A percentile compares a stretch with the other conserved stretches of the same genome.
Conservation (phyloP, 1,284 basidiomycete genomes). For the Trametes polyzona region DNA sequence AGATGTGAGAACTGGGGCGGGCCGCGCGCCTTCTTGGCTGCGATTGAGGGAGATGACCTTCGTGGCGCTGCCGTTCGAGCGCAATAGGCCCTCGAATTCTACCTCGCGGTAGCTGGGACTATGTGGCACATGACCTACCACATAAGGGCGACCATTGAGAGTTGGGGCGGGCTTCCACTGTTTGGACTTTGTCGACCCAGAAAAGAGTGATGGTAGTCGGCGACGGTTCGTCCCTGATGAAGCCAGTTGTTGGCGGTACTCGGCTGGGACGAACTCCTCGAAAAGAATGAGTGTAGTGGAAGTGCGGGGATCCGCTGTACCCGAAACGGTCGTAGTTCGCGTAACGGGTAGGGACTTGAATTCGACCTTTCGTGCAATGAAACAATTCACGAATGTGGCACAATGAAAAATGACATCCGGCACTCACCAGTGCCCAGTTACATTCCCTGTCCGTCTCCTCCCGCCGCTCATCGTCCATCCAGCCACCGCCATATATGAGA, state of each 20-base stretch:
- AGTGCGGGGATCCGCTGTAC: slow-evolving; percentile 54
- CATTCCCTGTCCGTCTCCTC: slow-evolving; percentile 83
- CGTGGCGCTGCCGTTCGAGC: slow-evolving; percentile 54
- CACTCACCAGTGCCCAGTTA: slow-evolving; percentile 87
- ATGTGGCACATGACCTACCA: slow-evolving; percentile 67
- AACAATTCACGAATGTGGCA: slow-evolving; percentile 1
- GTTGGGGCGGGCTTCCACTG: slow-evolving; percentile 80
- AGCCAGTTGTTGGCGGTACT: slow-evolving; percentile 80
- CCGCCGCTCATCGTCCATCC: slow-evolving; percentile 75
- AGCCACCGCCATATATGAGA: slow-evolving; percentile 78
- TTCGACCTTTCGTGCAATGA: slow-evolving; percentile 78
- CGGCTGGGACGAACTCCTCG: slow-evolving; percentile 86
- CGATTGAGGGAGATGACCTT: slow-evolving; percentile 60
- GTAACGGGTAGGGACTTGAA: slow-evolving; percentile 72
- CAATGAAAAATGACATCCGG: background rate
- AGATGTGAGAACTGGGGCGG: slow-evolving; percentile 13
- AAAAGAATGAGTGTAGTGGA: slow-evolving; percentile 72
- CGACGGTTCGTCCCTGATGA: slow-evolving; percentile 37
- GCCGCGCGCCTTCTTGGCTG: slow-evolving; percentile 26
- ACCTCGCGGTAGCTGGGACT: slow-evolving; percentile 66
- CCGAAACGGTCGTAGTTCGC: slow-evolving; percentile 34
- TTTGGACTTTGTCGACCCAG: slow-evolving; percentile 43
- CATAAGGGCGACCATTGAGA: slow-evolving; percentile 76
- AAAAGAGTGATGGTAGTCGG: slow-evolving; percentile 44
- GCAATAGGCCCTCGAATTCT: slow-evolving; percentile 81